Evolutionary conservation across 139 green algal genomes (phyloP), one percentile per base, ranked within the genome.

Genomic region (Coccomyxa sp.): DNA sequence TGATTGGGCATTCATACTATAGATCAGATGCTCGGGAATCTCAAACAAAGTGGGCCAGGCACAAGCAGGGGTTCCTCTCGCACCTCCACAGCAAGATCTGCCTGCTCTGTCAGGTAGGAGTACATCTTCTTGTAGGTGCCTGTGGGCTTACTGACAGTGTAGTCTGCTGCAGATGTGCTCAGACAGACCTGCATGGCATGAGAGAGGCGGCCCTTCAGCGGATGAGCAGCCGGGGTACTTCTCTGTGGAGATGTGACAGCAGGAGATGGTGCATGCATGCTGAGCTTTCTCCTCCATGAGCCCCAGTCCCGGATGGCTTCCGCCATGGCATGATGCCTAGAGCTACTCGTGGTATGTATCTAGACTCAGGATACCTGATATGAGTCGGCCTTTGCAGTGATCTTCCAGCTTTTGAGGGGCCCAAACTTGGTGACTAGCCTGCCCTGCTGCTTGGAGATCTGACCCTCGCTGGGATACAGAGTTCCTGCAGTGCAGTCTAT

Each of bases 101-200:
- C 75, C 78, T 93, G 88, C 74, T 91, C 89, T 22, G 83, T 68
- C 64, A 93, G 73, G 35, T 81, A 70, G 0, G 55, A 58, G 31
- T 81, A 88, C 22, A 86, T 38, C 83, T 92, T 91, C 74, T 88
- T 89, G 86, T 90, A 94, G 9, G 50, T 5, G 35, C 71, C 10
- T 22, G 76, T 9, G 16, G 90, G 82, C 55, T 81, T 86, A 36
- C 74, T n/a, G 36, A 80, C 81, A 37, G 73, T 71, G 68, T 94
- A 92, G 37, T 77, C 33, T 29, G 72, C 82, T 3, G 58, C 22
- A 2, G 75, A 55, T 7, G 89, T 93, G 4, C 68, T 76, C 22
- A 89, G n/a, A 0, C 81, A 34, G 0, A 90, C 36, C 83, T 85
- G 71, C 8, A 79, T 8, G 31, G 29, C 33, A 35, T 29, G 18